Conservation (phyloP, 371 early-diverging fungal genomes). For the Syncephalis fuscata region DNA sequence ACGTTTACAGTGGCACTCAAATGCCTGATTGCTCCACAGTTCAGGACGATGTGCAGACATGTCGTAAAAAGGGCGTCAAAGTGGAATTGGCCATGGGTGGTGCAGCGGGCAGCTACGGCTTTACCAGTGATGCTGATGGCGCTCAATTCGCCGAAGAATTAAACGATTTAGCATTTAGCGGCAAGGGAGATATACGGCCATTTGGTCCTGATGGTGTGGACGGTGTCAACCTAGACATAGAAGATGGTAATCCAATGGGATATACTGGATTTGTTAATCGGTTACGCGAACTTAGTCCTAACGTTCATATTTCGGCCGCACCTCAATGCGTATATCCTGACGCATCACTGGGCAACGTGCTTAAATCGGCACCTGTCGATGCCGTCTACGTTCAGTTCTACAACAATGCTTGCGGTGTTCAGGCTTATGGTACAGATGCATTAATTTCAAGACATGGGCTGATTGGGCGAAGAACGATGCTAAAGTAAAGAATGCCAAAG, state of each 20-base stretch:
- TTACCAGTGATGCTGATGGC: too few species aligned
- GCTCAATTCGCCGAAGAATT: too few species aligned
- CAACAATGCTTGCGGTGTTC: slow-evolving; percentile 22
- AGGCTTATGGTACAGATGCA: not conserved
- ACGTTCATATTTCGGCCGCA: slow-evolving; percentile 24
- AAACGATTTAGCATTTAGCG: too few species aligned
- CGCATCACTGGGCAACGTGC: slow-evolving; percentile 13
- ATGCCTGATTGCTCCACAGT: too few species aligned
- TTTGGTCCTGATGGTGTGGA: slow-evolving; percentile 46
- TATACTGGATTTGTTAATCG: slow-evolving; percentile 26
- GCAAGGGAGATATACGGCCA: slow-evolving; percentile 20
- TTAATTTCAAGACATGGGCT: slow-evolving; percentile 46
- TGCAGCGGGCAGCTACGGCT: too few species aligned
- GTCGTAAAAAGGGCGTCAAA: too few species aligned
- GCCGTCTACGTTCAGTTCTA: slow-evolving; percentile 57
- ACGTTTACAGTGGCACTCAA: too few species aligned
- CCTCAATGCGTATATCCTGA: slow-evolving; percentile 30
- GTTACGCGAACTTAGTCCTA: slow-evolving; percentile 12
- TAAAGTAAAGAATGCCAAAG: slow-evolving; percentile 32
- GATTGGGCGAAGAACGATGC: slow-evolving; percentile 29
- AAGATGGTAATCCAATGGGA: slow-evolving; percentile 32
- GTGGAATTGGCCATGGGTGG: too few species aligned
- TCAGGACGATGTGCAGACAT: too few species aligned
- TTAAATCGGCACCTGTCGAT: slow-evolving; percentile 39
- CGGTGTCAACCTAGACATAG: slow-evolving; percentile 56